These are phyloP conservation scores for Clavispora vitiphila DNA, from an alignment of 805 yeast species.

Conservation along the genomic window DNA sequence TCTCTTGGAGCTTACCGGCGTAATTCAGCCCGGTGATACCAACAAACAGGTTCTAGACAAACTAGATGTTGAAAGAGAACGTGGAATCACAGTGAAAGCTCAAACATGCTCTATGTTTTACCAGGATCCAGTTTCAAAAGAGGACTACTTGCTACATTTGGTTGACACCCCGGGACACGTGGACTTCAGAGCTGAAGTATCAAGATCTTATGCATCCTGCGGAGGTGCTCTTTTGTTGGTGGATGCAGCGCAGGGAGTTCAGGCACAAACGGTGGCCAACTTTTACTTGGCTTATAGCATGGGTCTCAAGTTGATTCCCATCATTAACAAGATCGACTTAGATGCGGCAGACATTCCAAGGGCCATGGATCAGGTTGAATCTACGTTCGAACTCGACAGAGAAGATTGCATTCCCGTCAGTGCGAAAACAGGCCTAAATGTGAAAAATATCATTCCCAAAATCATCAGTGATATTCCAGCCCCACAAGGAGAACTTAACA, in stretches of 20 bases:
- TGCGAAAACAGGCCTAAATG: conserved; percentile 86
- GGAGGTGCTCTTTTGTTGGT: conserved; percentile 88
- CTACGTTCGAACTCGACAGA: conserved; percentile 72
- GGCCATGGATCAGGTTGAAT: conserved; percentile 80
- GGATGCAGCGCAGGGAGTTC: conserved; percentile 95
- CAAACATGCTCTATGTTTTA: conserved; percentile 95
- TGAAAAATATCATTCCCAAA: conserved; percentile 72
- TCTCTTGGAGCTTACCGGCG: conserved; percentile 82
- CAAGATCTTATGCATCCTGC: conserved; percentile 92
- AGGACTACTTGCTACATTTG: conserved; percentile 79
- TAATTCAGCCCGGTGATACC: conserved; percentile 60
- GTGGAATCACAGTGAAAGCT: conserved; percentile 96
- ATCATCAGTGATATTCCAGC: conserved; percentile 77
- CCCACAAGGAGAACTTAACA: conserved; percentile 53
- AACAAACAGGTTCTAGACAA: conserved; percentile 86
- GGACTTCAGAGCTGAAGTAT: conserved; percentile 90
- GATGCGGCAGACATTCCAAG: conserved; percentile 79
- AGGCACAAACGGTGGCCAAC: conserved; percentile 98
- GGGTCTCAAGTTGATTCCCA: conserved; percentile 78
- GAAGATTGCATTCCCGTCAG: conserved; percentile 79
- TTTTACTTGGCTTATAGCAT: conserved; percentile 84
- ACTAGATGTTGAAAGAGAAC: conserved; percentile 88
- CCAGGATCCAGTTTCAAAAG: conserved; percentile 46
- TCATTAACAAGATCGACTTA: conserved; percentile 86
- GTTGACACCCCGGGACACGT: conserved; percentile 99